Conservation (phyloP, 345 rosid genomes). For the Dovyalis caffra region DNA sequence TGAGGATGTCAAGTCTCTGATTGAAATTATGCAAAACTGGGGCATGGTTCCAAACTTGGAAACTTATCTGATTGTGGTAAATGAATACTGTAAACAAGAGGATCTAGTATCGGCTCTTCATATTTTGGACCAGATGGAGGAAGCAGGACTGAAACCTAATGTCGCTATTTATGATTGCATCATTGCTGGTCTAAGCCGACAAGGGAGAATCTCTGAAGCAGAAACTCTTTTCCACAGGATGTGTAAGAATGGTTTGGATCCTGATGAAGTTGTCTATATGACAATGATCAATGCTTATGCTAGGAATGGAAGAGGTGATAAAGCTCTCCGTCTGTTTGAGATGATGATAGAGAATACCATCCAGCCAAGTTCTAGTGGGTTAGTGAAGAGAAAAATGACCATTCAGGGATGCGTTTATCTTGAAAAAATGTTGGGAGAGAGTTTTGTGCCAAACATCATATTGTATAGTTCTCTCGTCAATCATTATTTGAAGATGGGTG, state of each 20-base stretch:
- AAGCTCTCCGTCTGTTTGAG: conserved; percentile 58
- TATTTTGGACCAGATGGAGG: conserved; percentile 48
- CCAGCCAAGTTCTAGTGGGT: conserved; percentile 52
- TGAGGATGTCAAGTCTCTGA: conserved; percentile 36
- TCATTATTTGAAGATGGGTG: conserved; percentile 53
- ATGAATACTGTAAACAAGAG: conserved; percentile 46
- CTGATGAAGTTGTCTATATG: conserved; percentile 61
- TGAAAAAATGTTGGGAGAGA: conserved; percentile 58
- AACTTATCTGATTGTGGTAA: conserved; percentile 54
- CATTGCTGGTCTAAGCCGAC: conserved; percentile 45
- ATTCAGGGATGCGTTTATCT: conserved; percentile 62
- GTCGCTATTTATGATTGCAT: conserved; percentile 62
- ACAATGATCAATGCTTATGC: conserved; percentile 71
- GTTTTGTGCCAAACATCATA: conserved; percentile 51
- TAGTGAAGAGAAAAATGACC: conserved; percentile 53
- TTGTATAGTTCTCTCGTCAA: conserved; percentile 52
- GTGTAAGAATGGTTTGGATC: conserved; percentile 59
- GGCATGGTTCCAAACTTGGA: conserved; percentile 46
- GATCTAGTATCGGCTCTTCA: conserved; percentile 42
- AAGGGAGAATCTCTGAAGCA: conserved; percentile 47
- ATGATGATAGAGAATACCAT: conserved; percentile 46
- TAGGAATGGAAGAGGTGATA: conserved; percentile 38
- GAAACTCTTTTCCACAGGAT: conserved; percentile 57
- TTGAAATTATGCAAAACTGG: conserved; percentile 42
- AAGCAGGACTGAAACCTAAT: conserved; percentile 51